Percentiles rank a stretch among this genome's conserved stretches.
Evolutionary conservation across 495 filamentous ascomycete genomes (phyloP).

Genomic region (Daldinia concentrica): DNA sequence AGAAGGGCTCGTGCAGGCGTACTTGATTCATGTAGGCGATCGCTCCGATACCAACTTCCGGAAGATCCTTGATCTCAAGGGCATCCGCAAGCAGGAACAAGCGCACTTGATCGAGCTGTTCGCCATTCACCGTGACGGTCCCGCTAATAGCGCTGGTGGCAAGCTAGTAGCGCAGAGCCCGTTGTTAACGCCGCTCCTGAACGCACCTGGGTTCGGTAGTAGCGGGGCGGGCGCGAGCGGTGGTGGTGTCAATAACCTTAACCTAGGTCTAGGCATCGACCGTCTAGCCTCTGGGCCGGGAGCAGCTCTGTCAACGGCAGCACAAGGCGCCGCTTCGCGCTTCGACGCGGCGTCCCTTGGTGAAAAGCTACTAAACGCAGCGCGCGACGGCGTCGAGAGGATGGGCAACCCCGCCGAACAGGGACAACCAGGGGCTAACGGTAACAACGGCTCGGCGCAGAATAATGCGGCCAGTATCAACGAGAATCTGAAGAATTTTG

Average conservation of each 20-base stretch:
- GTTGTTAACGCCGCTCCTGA: constrained; percentile 68
- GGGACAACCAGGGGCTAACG: constrained; percentile 59
- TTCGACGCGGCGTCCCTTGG: constrained; percentile 83
- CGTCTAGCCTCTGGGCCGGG: constrained; percentile 17
- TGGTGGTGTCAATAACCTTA: constrained; percentile 38
- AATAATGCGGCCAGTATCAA: constrained; percentile 71
- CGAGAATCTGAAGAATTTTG: constrained; percentile 92
- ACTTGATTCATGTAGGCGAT: constrained; percentile 93
- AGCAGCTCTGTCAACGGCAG: constrained; percentile 36
- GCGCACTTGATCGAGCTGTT: constrained; percentile 87
- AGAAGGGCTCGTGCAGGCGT: constrained; percentile 95
- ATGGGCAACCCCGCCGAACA: constrained; percentile 68
- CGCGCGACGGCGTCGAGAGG: constrained; percentile 88
- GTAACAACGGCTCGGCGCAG: constrained; percentile 61
- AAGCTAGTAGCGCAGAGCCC: constrained; percentile 67
- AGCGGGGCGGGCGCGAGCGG: constrained; percentile 52
- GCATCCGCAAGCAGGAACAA: constrained; percentile 85
- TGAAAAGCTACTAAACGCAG: constrained; percentile 77
- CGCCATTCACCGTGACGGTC: constrained; percentile 75
- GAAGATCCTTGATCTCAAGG: constrained; percentile 94
- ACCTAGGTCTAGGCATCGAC: constrained; percentile 22
- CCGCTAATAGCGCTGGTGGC: constrained; percentile 59
- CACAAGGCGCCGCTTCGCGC: constrained; percentile 62
- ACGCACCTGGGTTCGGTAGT: constrained; percentile 50
- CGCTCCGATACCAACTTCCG: constrained; percentile 92